Evolutionary conservation across 306 rosid species (phyloP), one percentile per base, ranked within the genome.

Genomic region (Acacia crassicarpa): DNA sequence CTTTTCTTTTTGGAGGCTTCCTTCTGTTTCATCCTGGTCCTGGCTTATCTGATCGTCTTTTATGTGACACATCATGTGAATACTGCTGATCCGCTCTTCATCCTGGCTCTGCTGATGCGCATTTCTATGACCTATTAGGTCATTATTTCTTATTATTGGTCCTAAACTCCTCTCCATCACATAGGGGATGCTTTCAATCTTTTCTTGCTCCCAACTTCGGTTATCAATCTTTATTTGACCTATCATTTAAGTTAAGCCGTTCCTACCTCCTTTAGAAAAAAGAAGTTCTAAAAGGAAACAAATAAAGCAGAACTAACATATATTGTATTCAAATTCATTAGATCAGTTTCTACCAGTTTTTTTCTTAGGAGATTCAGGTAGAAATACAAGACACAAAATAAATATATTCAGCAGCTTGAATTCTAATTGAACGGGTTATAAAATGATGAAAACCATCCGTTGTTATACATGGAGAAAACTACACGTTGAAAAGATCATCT

Each of bases 1-100:
- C 67, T 49, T 69, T 41, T 77, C 86, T 30, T 56, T 20, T 23
- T 54, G 66, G 78, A 77, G 43, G 58, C 59, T 78, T 70, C 77
- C 77, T 13, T 78, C 73, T 2, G 51, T 61, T 1, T 49, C 16
- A 6, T 78, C 71, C 70, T 84, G 75, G 69, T 75, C 78, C 58
- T 71, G 63, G 58, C n/a, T 71, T 19, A 65, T 75, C 44, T 77
- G 74, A 82, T 70, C 4, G 73, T 58, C 48, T 77, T 45, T 76
- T 23, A 7, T 40, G 20, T 70, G 73, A 71, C 14, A 13, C 40
- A 27, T 62, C 38, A 27, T 27, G 40, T 62, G 68, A 62, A 62
- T 27, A 62, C 14, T 62, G 38, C 68, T 27, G 20, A 62, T 27
- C 35, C 14, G 19, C 27, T 62, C 68, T 27, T 14, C 65, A 67